These are phyloP conservation scores for Kurtzmaniella quercitrusa DNA, from an alignment of 1,139 yeast genomes.

Conservation along the genomic window DNA sequence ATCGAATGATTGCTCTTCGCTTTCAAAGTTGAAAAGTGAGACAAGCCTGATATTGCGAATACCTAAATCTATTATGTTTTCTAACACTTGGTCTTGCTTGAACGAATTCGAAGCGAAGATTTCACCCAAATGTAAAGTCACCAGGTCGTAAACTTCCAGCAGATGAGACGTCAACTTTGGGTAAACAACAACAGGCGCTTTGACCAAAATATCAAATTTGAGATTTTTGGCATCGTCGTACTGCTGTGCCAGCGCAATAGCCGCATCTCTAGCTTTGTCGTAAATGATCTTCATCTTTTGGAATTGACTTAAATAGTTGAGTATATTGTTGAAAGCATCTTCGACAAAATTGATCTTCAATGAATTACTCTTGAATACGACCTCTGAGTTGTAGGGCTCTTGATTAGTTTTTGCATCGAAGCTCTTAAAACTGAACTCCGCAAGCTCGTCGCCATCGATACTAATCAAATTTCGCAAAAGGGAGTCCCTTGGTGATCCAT, in stretches of 20 bases:
- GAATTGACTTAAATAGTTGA: slow-evolving; percentile 68
- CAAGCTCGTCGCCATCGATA: slow-evolving; percentile 80
- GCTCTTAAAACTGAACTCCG: slow-evolving; percentile 81
- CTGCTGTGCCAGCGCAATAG: slow-evolving; percentile 61
- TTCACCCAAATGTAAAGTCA: slow-evolving; percentile 81
- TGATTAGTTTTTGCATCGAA: slow-evolving; percentile 53
- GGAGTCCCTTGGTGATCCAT: slow-evolving; percentile 59
- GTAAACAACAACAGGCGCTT: slow-evolving; percentile 80
- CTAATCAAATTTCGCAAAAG: slow-evolving; percentile 62
- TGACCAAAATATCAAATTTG: slow-evolving; percentile 65
- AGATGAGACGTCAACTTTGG: slow-evolving; percentile 56
- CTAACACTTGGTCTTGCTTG: slow-evolving; percentile 15
- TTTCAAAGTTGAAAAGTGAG: slow-evolving; percentile 54
- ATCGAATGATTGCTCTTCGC: slow-evolving; percentile 47
- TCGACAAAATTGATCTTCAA: slow-evolving; percentile 75
- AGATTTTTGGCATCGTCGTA: slow-evolving; percentile 61
- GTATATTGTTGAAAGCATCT: slow-evolving; percentile 66
- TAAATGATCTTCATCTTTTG: slow-evolving; percentile 82
- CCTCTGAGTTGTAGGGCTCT: slow-evolving; percentile 52
- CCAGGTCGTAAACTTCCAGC: slow-evolving; percentile 46
- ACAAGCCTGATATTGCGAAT: slow-evolving; percentile 64
- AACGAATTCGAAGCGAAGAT: slow-evolving; percentile 68
- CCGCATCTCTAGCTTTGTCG: slow-evolving; percentile 86
- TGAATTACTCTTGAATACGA: slow-evolving; percentile 73
- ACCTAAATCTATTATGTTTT: slow-evolving; percentile 62